phyloP scores from a whole-genome alignment of 345 rosid genomes.

The Alliaria petiolata region DNA sequence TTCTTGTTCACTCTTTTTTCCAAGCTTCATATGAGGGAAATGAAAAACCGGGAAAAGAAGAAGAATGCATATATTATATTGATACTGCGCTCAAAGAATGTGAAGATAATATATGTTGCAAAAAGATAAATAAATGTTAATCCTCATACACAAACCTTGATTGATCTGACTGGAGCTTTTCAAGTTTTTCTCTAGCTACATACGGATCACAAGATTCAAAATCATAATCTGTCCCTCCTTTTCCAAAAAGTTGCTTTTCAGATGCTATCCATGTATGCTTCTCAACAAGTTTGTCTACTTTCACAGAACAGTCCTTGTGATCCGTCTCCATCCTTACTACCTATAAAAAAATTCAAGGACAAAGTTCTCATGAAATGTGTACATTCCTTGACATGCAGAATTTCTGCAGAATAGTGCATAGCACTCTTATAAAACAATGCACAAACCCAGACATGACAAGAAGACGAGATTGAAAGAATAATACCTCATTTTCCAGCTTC shows the following conservation, averaged over 20 bases:
- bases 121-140: background rate
- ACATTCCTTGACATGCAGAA: constrained; percentile 4
- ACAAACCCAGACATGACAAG: background rate
- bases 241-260: constrained; percentile 91
- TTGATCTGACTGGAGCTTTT: constrained; percentile 78
- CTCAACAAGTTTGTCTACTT: constrained; percentile 85
- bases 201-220: constrained; percentile 65
- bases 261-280: constrained; percentile 95
- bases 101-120: background rate
- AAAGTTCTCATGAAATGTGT: constrained; percentile 10
- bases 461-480: constrained; percentile 23
- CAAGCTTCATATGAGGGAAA: constrained; percentile 47
- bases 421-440: background rate
- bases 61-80: background rate
- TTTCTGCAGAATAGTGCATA: too few species aligned
- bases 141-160: constrained; percentile 52
- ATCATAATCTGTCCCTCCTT: constrained; percentile 94
- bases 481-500: constrained; percentile 97
- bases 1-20: constrained; percentile 98
- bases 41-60: constrained; percentile 1
- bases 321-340: constrained; percentile 86
- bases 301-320: constrained; percentile 76
- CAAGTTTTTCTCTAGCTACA: constrained; percentile 81
- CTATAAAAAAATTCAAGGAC: constrained; percentile 30
- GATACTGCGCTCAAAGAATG: background rate